Conservation (phyloP, 257 asterid species). For the Nicotiana attenuata region DNA sequence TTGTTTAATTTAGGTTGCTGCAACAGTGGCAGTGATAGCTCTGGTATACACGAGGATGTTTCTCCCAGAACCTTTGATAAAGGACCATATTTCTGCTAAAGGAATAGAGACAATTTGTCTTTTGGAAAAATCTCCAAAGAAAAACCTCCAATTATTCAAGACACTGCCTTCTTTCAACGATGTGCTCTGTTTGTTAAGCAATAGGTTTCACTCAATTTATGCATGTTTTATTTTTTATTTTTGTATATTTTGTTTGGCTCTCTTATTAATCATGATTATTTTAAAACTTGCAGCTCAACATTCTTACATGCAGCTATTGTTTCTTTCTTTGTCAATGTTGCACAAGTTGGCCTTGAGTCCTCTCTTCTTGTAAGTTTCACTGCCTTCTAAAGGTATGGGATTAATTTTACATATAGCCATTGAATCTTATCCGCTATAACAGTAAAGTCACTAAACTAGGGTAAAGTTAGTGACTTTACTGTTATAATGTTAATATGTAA, state of each 20-base stretch:
- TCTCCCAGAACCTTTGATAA: constrained; percentile 56
- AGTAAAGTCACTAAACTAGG: no score
- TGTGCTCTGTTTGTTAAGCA: constrained; percentile 48
- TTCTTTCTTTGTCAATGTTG: constrained; percentile 59
- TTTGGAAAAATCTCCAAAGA: constrained; percentile 49
- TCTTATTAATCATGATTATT: neutral
- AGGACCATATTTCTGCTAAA: constrained; percentile 1
- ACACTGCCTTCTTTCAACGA: constrained; percentile 55
- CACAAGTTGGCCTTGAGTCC: constrained; percentile 65
- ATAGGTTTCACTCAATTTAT: constrained; percentile 36
- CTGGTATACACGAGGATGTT: constrained; percentile 69
- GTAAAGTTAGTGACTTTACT: no score
- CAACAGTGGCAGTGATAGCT: constrained; percentile 53
- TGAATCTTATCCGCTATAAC: no score
- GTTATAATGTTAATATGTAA: no score
- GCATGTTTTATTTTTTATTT: neutral
- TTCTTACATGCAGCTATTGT: constrained; percentile 73
- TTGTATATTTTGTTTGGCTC: neutral
- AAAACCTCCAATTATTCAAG: constrained; percentile 38
- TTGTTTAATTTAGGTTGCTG: constrained; percentile 36
- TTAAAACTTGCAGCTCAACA: constrained; percentile 48
- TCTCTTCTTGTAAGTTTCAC: constrained; percentile 49
- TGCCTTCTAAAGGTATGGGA: neutral
- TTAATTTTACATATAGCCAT: neutral
- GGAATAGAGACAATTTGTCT: constrained; percentile 52